A percentile compares a stretch with the other conserved stretches of the same genome.
phyloP scores from a whole-genome alignment of 2,329 filamentous ascomycete genomes.

The Pyrenophora graminea region DNA sequence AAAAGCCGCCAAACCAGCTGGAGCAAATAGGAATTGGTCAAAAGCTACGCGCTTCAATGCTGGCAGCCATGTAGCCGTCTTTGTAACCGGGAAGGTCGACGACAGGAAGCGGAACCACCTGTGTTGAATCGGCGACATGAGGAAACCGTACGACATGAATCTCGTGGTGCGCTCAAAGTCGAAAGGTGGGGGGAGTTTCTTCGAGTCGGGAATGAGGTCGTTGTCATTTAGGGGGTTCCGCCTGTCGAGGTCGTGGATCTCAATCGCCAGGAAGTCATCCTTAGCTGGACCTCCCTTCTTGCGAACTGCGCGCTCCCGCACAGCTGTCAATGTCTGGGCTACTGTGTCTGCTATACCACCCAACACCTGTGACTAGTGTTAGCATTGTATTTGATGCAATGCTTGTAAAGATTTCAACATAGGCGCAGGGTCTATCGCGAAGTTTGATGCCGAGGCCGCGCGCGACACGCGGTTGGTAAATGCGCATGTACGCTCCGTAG shows the following conservation, averaged over 20 bases:
- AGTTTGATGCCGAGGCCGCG: not conserved
- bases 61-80: constrained; percentile 68
- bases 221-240: constrained; percentile 70
- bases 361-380: constrained; percentile 57
- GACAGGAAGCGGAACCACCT: constrained; percentile 92
- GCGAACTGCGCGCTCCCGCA: constrained; percentile 68
- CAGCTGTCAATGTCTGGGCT: constrained; percentile 86
- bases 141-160: constrained; percentile 97
- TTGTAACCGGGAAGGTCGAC: constrained; percentile 80
- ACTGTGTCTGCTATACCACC: constrained; percentile 96
- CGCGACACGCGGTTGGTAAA: constrained; percentile 1
- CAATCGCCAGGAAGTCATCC: constrained; percentile 77
- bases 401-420: not conserved
- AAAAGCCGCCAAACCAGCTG: constrained; percentile 82
- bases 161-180: constrained; percentile 93
- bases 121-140: constrained; percentile 94
- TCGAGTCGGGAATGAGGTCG: constrained; percentile 68
- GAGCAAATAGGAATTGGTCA: constrained; percentile 92
- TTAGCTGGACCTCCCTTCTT: constrained; percentile 68
- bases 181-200: constrained; percentile 75
- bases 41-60: constrained; percentile 88
- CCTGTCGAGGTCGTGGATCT: constrained; percentile 84
- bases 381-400: constrained; percentile 8
- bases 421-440: not conserved
- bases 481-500: not conserved